phyloP scores from a whole-genome alignment of 768 basidiomycete genomes.

The Russula compacta region DNA sequence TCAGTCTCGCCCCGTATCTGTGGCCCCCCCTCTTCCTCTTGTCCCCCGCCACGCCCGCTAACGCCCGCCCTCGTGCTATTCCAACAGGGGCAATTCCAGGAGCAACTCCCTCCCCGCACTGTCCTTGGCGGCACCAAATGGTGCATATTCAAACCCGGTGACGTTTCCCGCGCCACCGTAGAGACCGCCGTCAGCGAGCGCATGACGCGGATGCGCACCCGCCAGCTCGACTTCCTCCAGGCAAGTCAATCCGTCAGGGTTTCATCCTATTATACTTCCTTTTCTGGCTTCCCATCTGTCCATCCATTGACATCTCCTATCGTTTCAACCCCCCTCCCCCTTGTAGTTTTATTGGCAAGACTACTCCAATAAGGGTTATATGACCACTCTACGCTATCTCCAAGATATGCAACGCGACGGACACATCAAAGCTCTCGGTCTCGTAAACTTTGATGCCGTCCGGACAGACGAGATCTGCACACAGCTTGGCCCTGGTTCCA shows the following conservation, averaged over 20 bases:
- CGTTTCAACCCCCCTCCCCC: neutral
- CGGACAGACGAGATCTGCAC: conserved; percentile 76
- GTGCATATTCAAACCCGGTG: conserved; percentile 61
- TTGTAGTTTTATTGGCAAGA: conserved; percentile 76
- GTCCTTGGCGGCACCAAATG: conserved; percentile 78
- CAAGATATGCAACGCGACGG: conserved; percentile 51
- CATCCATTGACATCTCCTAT: neutral
- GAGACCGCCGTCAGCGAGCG: conserved; percentile 60
- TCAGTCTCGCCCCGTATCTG: conserved; percentile 25
- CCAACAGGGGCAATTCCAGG: conserved; percentile 59
- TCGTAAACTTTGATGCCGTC: conserved; percentile 75
- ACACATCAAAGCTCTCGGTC: conserved; percentile 54
- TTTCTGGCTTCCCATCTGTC: neutral
- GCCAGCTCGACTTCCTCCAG: conserved; percentile 63
- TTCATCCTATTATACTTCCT: neutral
- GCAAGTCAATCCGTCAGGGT: conserved; percentile 27
- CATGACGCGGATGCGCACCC: conserved; percentile 54
- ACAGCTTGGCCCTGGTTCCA: conserved; percentile 54
- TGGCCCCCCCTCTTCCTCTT: neutral
- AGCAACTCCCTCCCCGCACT: conserved; percentile 32
- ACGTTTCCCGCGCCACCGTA: conserved; percentile 46
- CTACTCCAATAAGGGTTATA: conserved; percentile 41
- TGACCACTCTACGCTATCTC: conserved; percentile 42
- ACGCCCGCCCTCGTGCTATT: conserved; percentile 8
- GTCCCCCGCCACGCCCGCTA: neutral